Evolutionary conservation across 306 rosid genomes (phyloP).

Genomic region (Prunus dulcis): DNA sequence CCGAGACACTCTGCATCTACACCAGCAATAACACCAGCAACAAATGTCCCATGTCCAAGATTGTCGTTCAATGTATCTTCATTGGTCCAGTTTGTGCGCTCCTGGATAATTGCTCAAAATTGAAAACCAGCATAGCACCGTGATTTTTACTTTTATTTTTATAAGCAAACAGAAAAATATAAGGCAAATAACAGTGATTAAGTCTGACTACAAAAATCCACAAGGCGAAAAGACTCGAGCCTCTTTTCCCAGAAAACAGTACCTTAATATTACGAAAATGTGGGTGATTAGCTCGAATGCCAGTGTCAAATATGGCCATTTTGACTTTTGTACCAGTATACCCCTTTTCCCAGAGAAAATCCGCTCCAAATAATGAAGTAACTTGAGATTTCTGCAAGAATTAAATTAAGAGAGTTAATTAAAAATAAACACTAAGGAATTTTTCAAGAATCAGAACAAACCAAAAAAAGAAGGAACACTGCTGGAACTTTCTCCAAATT

Average conservation of each 20-base stretch:
- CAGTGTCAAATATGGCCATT: slow-evolving; percentile 98
- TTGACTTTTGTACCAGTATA: slow-evolving; percentile 83
- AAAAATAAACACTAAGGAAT: not conserved
- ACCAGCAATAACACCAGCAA: slow-evolving; percentile 96
- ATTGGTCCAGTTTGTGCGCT: slow-evolving; percentile 98
- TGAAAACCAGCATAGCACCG: slow-evolving; percentile 14
- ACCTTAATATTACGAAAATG: slow-evolving; percentile 95
- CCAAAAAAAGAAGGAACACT: not conserved
- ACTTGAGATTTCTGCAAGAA: slow-evolving; percentile 77
- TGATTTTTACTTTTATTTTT: not conserved
- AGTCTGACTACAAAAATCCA: not conserved
- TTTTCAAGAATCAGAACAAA: not conserved
- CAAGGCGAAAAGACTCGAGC: not conserved
- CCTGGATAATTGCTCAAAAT: slow-evolving; percentile 44
- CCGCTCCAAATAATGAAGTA: slow-evolving; percentile 90
- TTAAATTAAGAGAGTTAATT: slow-evolving; percentile 13
- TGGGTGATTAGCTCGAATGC: slow-evolving; percentile 90
- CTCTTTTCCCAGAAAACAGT: slow-evolving; percentile 14
- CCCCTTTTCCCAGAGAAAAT: slow-evolving; percentile 75
- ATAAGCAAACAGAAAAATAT: not conserved
- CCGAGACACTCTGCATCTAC: slow-evolving; percentile 86
- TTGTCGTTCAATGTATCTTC: slow-evolving; percentile 91
- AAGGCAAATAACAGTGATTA: not conserved
- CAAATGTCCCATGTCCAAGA: slow-evolving; percentile 98
- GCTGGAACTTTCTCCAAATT: not conserved